phyloP scores from a whole-genome alignment of 345 rosid genomes.

The Isatis tinctoria region DNA sequence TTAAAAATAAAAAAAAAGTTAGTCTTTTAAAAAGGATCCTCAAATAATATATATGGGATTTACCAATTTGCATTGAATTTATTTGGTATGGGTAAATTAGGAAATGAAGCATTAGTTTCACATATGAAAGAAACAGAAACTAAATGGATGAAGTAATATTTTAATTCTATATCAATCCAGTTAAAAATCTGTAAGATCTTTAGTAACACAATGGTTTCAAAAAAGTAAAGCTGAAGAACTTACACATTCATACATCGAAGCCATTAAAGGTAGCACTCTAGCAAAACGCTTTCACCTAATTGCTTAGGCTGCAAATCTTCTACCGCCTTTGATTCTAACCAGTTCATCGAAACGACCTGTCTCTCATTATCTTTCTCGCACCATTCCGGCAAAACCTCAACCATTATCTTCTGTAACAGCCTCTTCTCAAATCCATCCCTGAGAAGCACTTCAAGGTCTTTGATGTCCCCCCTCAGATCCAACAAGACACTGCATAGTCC shows the following conservation, averaged over 20 bases:
- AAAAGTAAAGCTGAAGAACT: neutral
- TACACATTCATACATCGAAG: conserved; percentile 4
- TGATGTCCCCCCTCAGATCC: conserved; percentile 52
- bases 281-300: conserved; percentile 41
- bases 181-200: neutral
- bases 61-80: neutral
- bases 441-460: conserved; percentile 52
- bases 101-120: no score
- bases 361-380: conserved; percentile 21
- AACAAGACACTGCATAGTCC: conserved; percentile 63
- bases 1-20: no score
- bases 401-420: conserved; percentile 46
- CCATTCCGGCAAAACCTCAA: conserved; percentile 70
- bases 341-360: conserved; percentile 18
- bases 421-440: conserved; percentile 45
- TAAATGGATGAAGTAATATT: neutral
- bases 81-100: neutral
- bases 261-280: conserved; percentile 53
- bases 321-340: conserved; percentile 38
- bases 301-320: conserved; percentile 44
- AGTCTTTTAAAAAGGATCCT: no score
- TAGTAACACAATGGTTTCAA: neutral
- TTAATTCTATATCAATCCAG: neutral
- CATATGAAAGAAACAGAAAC: no score
- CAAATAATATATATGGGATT: no score